Evolutionary conservation across 345 rosid genomes (phyloP), one percentile per base, ranked within the genome.

Genomic region (Ceriops tagal): DNA sequence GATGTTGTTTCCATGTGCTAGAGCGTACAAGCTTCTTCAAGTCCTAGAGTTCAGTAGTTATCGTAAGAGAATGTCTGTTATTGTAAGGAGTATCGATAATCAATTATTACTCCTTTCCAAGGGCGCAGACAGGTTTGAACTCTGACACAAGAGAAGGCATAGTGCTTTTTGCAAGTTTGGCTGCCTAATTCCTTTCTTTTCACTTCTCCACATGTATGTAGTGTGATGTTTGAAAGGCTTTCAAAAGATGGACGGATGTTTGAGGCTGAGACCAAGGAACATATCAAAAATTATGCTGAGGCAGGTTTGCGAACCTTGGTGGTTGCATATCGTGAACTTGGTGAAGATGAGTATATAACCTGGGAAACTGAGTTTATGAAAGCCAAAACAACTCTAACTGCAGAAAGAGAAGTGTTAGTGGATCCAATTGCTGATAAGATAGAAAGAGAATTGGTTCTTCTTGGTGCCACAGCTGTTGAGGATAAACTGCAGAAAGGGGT

Each of bases 391-490:
- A 66, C 84, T 74, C 58, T 89, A 8, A 72, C 82, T 75, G 82
- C 82, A 46, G 81, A 88, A 56, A 74, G 88, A 74, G 95, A 87
- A 70, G 83, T 57, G 47, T 64, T 76, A 61, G 66, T 89, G 67
- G 91, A 85, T 61, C 67, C 71, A 22, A 67, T 84, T 59, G 92
- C 95, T 71, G 89, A 81, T 60, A 78, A 77, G 51, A 87, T 93
- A 51, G 98, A 93, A 73, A 81, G 71, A 72, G 84, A 88, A 64
- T 81, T 93, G 46, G 66, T 86, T 75, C 98, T 93, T 64, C 92
- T 93, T 71, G 98, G 98, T 55, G 92, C 95, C 55, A 91, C 97
- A 72, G 98, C 95, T 20, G 95, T 93, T 53, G 96, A 91, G 81
- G 99, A 93, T 79, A 93, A 87, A 80, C 86, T 93, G 35, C 99